Base-by-base conservation (phyloP, 371 early-diverging fungal species). In the Lichtheimia corymbifera region DNA sequence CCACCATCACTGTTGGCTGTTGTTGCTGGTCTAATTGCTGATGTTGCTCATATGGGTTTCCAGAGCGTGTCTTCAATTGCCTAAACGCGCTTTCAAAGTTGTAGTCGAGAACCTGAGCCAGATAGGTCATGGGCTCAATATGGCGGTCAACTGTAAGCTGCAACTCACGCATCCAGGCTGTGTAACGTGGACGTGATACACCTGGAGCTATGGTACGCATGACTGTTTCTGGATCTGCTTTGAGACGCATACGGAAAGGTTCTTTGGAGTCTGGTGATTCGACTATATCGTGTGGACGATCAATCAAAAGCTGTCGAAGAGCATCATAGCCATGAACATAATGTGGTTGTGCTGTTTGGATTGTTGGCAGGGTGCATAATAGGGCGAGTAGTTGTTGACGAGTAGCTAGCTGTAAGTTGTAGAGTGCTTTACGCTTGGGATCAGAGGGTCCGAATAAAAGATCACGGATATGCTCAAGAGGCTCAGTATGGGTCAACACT, bases 111-210 rank as follows among this genome's bases (percentile, higher is more conserved):
- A 78, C 77, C 30, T 71, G 72, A 0, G 82, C 67, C 42, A 78
- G 55, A 40, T 76, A 76, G 0, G 79, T 81, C 58, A 81, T 78
- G 4, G 77, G 77, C 43, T 81, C 82, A 54, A 81, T 81, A 44
- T 78, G 75, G 17, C 63, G 61, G 12, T 81, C 82, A 1, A 75
- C 77, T 0, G 77, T 81, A 30, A 64, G 67, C 18, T 76, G 73
- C 9, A 81, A 43, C 45, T 81, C 82, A 4, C 79, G 68, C 82
- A 81, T 81, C 82, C 82, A 81, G 11, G 77, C 72, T 5, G 82
- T 76, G 50, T 78, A 81, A 15, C 82, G 72, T 3, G 82, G 82
- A 13, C 56, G 60, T 1, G 64, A 58, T 2, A 64, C 69, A 44
- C 67, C 70, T 11, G 61, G 64, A n/a, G 74, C 65, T 17, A 80